Percentiles rank a stretch among this genome's conserved stretches.
phyloP scores from a whole-genome alignment of 75 land plant species.

The Cunninghamia lanceolata region DNA sequence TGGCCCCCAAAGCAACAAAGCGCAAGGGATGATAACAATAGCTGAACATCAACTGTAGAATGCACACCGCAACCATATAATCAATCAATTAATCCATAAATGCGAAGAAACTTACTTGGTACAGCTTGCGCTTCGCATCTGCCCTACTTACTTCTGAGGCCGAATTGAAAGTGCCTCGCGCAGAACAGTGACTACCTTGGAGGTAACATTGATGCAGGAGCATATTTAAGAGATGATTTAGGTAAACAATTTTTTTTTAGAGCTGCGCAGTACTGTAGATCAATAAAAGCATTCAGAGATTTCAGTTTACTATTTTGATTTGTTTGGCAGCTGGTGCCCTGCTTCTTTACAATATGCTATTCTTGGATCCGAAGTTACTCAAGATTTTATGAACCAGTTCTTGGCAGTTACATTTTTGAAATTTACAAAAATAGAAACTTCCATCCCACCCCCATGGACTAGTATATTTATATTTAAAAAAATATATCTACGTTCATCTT shows the following conservation, averaged over 20 bases:
- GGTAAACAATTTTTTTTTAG: too few relatives aligned
- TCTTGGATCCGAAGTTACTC: too few relatives aligned
- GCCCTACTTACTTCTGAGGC: constrained; percentile 9
- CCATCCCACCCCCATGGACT: too few relatives aligned
- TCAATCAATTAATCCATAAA: not conserved
- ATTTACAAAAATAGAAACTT: too few relatives aligned
- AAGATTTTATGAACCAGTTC: too few relatives aligned
- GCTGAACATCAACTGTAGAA: constrained; percentile 42
- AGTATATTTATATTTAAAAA: too few relatives aligned
- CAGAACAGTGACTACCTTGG: constrained; percentile 36
- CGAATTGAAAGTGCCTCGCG: constrained; percentile 21
- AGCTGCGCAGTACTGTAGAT: constrained; percentile 36
- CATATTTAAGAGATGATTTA: constrained; percentile 32
- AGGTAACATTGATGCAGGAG: constrained; percentile 34
- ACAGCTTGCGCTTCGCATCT: not conserved
- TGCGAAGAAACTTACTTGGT: not conserved
- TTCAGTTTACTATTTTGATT: too few relatives aligned
- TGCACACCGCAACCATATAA: constrained; percentile 16
- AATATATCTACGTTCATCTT: too few relatives aligned
- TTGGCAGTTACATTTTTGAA: too few relatives aligned
- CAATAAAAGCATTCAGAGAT: constrained; percentile 53
- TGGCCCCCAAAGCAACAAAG: constrained; percentile 79
- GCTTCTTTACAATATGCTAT: too few relatives aligned
- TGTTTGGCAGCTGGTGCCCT: too few relatives aligned
- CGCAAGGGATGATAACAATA: constrained; percentile 45